These are phyloP conservation scores for Agrocybe chaxingu DNA, from an alignment of 768 basidiomycete species.

Conservation along the genomic window DNA sequence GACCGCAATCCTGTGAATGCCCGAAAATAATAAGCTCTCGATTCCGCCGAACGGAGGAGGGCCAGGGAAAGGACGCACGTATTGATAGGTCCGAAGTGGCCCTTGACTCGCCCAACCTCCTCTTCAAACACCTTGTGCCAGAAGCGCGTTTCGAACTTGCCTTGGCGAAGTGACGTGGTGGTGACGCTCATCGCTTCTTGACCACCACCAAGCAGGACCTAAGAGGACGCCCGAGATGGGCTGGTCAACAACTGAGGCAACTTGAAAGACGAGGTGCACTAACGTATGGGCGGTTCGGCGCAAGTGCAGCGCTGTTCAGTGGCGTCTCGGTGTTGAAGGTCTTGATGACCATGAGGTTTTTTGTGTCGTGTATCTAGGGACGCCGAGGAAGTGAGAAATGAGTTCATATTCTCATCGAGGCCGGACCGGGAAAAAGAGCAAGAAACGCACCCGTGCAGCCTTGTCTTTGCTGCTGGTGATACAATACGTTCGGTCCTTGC, in stretches of 20 bases:
- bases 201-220: conserved; percentile 93
- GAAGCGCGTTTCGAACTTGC: conserved; percentile 97
- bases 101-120: conserved; percentile 95
- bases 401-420: neutral
- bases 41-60: neutral
- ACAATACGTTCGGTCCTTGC: conserved; percentile 89
- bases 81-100: conserved; percentile 95
- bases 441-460: conserved; percentile 72
- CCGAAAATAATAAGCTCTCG: conserved; percentile 4
- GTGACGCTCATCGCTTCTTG: conserved; percentile 98
- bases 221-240: neutral
- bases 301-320: conserved; percentile 87
- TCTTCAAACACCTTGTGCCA: conserved; percentile 98
- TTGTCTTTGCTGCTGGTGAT: conserved; percentile 97
- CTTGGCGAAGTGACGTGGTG: conserved; percentile 89
- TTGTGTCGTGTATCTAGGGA: conserved; percentile 78
- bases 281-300: conserved; percentile 83
- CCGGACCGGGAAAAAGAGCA: neutral
- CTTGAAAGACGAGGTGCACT: conserved; percentile 16
- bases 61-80: conserved; percentile 57
- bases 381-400: neutral
- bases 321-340: conserved; percentile 93
- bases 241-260: neutral
- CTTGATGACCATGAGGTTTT: conserved; percentile 87
- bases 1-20: conserved; percentile 70